phyloP scores from a whole-genome alignment of 179 eudicot species.

The Carnegiea gigantea region DNA sequence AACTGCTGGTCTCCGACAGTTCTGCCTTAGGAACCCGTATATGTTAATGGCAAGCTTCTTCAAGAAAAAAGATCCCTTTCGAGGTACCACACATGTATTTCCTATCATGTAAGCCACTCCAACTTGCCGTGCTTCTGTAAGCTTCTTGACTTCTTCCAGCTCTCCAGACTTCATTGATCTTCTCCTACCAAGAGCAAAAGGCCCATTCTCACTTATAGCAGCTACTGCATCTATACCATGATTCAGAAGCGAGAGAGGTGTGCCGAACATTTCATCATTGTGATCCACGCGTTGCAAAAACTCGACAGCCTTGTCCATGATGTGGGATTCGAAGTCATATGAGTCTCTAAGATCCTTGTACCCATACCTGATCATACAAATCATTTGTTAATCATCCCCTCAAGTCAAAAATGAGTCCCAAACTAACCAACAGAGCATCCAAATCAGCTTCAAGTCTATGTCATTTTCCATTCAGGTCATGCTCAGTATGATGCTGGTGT shows the following conservation, averaged over 20 bases:
- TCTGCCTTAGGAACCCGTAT: slow-evolving; percentile 35
- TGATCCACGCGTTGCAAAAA: slow-evolving; percentile 12
- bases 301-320: slow-evolving; percentile 32
- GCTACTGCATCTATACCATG: background rate
- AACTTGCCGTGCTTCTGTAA: slow-evolving; percentile 37
- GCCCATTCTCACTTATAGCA: background rate
- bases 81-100: slow-evolving; percentile 33
- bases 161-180: slow-evolving; percentile 27
- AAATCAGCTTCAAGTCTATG: background rate
- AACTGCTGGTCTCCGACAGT: slow-evolving; percentile 31
- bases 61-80: slow-evolving; percentile 23
- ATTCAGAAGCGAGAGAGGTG: background rate
- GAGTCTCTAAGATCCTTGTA: slow-evolving; percentile 38
- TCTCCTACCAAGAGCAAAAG: slow-evolving; percentile 14
- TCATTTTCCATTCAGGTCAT: no score
- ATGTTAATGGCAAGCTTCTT: slow-evolving; percentile 38
- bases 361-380: slow-evolving; percentile 37
- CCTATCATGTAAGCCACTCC: slow-evolving; percentile 48
- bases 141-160: slow-evolving; percentile 22
- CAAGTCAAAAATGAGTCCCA: background rate
- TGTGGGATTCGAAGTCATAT: slow-evolving; percentile 33
- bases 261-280: background rate
- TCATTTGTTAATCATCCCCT: background rate
- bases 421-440: background rate
- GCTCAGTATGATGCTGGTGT: background rate